A percentile compares a stretch with the other conserved stretches of the same genome.
These are phyloP conservation scores for Elsinoe australis DNA, from an alignment of 2,329 filamentous ascomycete species.

Conservation along the genomic window DNA sequence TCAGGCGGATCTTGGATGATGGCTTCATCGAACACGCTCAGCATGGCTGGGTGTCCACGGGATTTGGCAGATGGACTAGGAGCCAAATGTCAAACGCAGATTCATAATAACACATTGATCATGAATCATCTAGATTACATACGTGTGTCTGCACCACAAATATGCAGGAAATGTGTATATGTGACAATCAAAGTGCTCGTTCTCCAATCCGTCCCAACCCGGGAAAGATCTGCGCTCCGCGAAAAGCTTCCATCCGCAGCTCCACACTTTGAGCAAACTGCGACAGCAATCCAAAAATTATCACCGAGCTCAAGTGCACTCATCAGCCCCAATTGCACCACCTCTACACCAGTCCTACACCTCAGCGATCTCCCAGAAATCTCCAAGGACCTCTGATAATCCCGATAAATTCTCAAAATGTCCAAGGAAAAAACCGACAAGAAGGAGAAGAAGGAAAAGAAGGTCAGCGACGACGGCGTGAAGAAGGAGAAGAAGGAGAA, in stretches of 20 bases:
- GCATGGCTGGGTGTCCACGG: not conserved
- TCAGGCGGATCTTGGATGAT: slow-evolving; percentile 3
- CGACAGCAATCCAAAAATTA: slow-evolving; percentile 13
- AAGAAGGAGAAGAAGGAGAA: slow-evolving; percentile 50
- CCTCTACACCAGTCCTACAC: too few species aligned
- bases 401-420: slow-evolving; percentile 24
- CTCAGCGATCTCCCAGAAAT: too few species aligned
- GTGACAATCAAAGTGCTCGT: not conserved
- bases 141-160: too few species aligned
- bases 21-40: not conserved
- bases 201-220: not conserved
- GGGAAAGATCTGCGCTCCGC: slow-evolving; percentile 10
- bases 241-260: slow-evolving; percentile 10
- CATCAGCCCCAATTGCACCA: not conserved
- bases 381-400: too few species aligned
- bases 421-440: slow-evolving; percentile 36
- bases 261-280: not conserved
- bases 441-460: slow-evolving; percentile 34
- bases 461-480: slow-evolving; percentile 29
- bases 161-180: too few species aligned
- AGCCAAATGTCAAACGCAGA: too few species aligned
- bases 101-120: too few species aligned
- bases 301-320: slow-evolving; percentile 7
- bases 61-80: not conserved
- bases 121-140: too few species aligned